Evolutionary conservation across 2,329 filamentous ascomycete genomes (phyloP).

Genomic region (Colletotrichum paranaense): DNA sequence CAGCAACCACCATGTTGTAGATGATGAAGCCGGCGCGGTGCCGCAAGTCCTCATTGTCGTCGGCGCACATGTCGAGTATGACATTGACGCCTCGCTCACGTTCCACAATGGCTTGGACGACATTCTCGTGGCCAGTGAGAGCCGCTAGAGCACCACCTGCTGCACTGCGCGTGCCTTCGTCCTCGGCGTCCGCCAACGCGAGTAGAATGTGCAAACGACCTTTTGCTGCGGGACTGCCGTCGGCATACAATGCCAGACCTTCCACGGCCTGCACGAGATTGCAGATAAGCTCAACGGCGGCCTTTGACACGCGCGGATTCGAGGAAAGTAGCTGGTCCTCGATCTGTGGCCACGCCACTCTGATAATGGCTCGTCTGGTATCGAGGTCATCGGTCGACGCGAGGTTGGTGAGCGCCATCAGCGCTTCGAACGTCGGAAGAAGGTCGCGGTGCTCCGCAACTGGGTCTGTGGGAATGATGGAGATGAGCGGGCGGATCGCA

Average conservation of each 20-base stretch:
- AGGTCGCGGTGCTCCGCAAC: constrained; percentile 77
- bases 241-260: constrained; percentile 76
- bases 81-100: constrained; percentile 79
- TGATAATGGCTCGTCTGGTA: constrained; percentile 76
- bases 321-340: constrained; percentile 86
- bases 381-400: constrained; percentile 81
- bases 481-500: constrained; percentile 84
- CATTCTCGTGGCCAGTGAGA: constrained; percentile 81
- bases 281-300: constrained; percentile 89
- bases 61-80: constrained; percentile 83
- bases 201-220: constrained; percentile 86
- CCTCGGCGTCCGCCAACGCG: constrained; percentile 88
- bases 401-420: constrained; percentile 94
- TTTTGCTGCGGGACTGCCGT: constrained; percentile 73
- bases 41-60: constrained; percentile 75
- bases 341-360: constrained; percentile 77
- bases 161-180: constrained; percentile 81
- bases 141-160: constrained; percentile 91
- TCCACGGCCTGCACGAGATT: constrained; percentile 82
- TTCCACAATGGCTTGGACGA: constrained; percentile 77
- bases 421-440: constrained; percentile 87
- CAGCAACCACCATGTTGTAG: constrained; percentile 76
- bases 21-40: constrained; percentile 82
- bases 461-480: constrained; percentile 76
- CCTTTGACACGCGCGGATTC: constrained; percentile 82